Percentiles rank a stretch among this genome's conserved stretches.
phyloP scores from a whole-genome alignment of 257 asterid genomes.

The Perilla frutescens region DNA sequence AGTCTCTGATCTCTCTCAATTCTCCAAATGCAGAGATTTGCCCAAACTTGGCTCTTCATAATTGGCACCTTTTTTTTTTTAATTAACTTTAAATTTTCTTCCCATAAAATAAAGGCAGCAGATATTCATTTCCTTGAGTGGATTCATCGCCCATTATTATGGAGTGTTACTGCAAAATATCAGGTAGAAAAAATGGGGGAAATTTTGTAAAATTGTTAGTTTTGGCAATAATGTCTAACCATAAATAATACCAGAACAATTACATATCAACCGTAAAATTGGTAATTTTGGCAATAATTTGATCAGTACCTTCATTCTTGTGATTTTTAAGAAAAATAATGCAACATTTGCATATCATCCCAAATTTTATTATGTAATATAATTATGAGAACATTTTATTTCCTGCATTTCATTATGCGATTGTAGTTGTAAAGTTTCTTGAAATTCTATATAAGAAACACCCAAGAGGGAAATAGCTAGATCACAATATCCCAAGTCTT shows the following conservation, averaged over 20 bases:
- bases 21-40: slow-evolving; percentile 28
- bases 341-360: background rate
- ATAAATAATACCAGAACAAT: too few relatives aligned
- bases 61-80: slow-evolving; percentile 9
- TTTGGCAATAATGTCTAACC: too few relatives aligned
- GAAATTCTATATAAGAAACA: background rate
- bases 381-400: too few relatives aligned
- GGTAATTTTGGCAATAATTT: background rate
- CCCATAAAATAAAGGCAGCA: background rate
- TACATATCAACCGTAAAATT: background rate
- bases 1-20: slow-evolving; percentile 20
- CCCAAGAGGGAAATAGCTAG: background rate
- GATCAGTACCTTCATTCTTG: too few relatives aligned
- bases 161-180: slow-evolving; percentile 26
- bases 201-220: too few relatives aligned
- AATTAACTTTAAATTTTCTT: background rate
- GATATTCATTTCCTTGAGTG: slow-evolving; percentile 12
- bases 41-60: slow-evolving; percentile 22
- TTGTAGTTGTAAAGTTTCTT: background rate
- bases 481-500: background rate
- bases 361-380: background rate
- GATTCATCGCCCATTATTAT: slow-evolving; percentile 27
- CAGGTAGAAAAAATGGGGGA: background rate
- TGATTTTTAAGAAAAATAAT: background rate
- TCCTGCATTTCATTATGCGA: background rate